Conservation (phyloP, 2,329 filamentous ascomycete genomes). For the Xylaria multiplex region DNA sequence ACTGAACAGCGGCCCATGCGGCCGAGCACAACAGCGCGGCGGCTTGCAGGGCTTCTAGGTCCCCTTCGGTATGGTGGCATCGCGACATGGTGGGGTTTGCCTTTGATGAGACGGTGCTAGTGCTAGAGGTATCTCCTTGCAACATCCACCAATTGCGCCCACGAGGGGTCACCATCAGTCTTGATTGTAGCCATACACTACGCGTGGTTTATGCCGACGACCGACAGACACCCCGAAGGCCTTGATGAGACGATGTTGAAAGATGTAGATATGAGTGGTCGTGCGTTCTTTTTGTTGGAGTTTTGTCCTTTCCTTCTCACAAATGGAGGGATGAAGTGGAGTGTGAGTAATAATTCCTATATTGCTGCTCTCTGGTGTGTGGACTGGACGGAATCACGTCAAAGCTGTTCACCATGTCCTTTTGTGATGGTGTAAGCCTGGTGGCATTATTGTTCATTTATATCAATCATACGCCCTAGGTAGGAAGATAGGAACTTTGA, state of each 20-base stretch:
- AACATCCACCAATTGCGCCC: conserved; percentile 42
- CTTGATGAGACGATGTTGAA: conserved; percentile 21
- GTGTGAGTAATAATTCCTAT: conserved; percentile 33
- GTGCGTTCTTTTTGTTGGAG: not conserved
- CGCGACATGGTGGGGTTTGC: conserved; percentile 43
- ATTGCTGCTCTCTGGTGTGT: conserved; percentile 33
- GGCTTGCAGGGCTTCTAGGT: conserved; percentile 42
- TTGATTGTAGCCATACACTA: conserved; percentile 30
- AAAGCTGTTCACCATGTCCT: not conserved
- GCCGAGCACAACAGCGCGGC: conserved; percentile 39
- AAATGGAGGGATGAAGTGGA: conserved; percentile 25
- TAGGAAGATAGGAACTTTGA: not conserved
- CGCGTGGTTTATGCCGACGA: conserved; percentile 17
- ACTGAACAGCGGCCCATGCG: conserved; percentile 39
- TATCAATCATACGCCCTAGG: not conserved
- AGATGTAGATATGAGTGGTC: conserved; percentile 17
- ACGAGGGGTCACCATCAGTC: conserved; percentile 36
- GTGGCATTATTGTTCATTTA: conserved; percentile 19
- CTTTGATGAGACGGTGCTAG: conserved; percentile 31
- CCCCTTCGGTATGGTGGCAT: conserved; percentile 47
- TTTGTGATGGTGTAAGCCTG: conserved; percentile 2
- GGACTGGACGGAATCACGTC: conserved; percentile 18
- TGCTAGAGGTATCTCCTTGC: conserved; percentile 36
- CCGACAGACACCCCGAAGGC: conserved; percentile 19
- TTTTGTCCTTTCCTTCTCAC: not conserved